Base-by-base conservation (phyloP, 805 yeast species). In the Yamadazyma paraphyllophila region DNA sequence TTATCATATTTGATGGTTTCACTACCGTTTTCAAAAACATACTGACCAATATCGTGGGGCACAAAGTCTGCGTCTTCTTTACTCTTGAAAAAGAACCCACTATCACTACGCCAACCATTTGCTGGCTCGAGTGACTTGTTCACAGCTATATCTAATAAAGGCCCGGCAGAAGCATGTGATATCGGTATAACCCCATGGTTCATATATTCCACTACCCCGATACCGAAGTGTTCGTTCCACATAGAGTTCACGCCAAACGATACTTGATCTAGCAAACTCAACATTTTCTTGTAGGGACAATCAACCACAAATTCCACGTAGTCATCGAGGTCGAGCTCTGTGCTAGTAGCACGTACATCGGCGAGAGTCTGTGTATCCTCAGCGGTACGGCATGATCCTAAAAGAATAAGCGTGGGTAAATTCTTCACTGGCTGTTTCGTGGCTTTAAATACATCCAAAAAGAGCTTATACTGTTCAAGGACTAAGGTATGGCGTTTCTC, bases 171-270 rank as follows among this genome's bases (percentile, higher is more conserved):
- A 3, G 95, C 95, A 65, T 95, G 98, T 2, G 82, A 94, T 2
- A 94, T 68, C 1, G 99, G 97, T 13, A 94, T 80, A 24, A 85
- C 75, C 0, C 97, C 98, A 44, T 86, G 78, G 1, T 92, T 83
- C 68, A 87, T 73, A 61, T 90, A 88, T 64, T 94, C 99, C 7
- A 94, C 99, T 4, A 94, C 92, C 1, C 96, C 92, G 57, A 94
- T 94, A 14, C 99, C 99, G 63, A 94, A 94, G 69, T 94, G 99
- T 69, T 94, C 99, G 66, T 94, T 94, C 99, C 99, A 94, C 99
- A 94, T 94, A 26, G 96, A 90, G 58, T 94, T 92, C 33, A 94
- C 71, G 4, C 99, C 99, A 57, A 80, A 82, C 20, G 82, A 78
- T 2, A 89, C 78, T 11, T 63, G 67, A 10, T 68, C 56, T 29